A percentile compares a stretch with the other conserved stretches of the same genome.
phyloP scores from a whole-genome alignment of 805 yeast species.

The Wickerhamomyces rabaulensis region DNA sequence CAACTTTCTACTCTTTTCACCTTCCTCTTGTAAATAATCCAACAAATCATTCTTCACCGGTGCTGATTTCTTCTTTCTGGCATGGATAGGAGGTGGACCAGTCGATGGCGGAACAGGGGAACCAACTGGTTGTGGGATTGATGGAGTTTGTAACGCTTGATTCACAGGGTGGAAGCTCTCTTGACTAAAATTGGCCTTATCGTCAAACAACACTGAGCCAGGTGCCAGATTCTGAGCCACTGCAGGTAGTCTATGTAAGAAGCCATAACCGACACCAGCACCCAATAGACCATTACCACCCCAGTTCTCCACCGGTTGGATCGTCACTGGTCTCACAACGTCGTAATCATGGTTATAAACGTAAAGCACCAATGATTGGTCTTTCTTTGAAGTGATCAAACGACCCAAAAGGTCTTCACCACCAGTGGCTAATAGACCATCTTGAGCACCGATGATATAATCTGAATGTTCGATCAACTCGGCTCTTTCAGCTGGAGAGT shows the following conservation, averaged over 20 bases:
- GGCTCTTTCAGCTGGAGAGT: constrained; percentile 77
- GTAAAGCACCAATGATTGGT: constrained; percentile 45
- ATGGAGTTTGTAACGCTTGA: not conserved
- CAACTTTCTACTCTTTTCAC: constrained; percentile 33
- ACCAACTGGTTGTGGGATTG: not conserved
- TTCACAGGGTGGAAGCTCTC: constrained; percentile 9
- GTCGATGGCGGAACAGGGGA: not conserved
- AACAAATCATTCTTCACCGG: constrained; percentile 24
- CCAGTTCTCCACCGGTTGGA: constrained; percentile 68
- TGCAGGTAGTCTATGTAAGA: constrained; percentile 79
- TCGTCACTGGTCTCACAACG: constrained; percentile 78
- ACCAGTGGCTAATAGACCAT: constrained; percentile 79
- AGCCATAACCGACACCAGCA: constrained; percentile 92
- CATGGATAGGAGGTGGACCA: constrained; percentile 22
- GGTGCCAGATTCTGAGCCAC: constrained; percentile 38
- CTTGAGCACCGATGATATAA: constrained; percentile 82
- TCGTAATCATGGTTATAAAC: constrained; percentile 90
- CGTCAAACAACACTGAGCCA: constrained; percentile 36
- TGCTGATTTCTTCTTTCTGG: constrained; percentile 20
- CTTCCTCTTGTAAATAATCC: constrained; percentile 37
- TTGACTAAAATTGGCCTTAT: constrained; percentile 6
- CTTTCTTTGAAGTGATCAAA: constrained; percentile 50
- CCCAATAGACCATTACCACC: constrained; percentile 86
- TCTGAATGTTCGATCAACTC: constrained; percentile 84
- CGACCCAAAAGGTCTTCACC: constrained; percentile 77